Percentiles rank a stretch among this genome's conserved stretches.
These are phyloP conservation scores for Naegleria lovaniensis DNA, from an alignment of 208 protist genomes.

Conservation along the genomic window DNA sequence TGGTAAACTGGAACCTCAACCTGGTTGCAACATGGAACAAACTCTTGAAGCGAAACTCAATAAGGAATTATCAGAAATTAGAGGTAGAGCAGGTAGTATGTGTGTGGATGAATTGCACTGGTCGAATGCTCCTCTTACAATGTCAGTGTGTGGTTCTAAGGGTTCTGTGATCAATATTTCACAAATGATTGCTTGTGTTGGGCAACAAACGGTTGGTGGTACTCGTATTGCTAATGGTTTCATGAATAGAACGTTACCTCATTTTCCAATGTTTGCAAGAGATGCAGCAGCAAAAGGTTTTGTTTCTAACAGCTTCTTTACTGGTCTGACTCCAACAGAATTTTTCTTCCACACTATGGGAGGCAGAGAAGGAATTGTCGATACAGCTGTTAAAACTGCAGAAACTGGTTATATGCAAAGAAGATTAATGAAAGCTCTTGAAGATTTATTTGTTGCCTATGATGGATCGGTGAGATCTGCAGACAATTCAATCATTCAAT, in stretches of 20 bases:
- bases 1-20: conserved; percentile 77
- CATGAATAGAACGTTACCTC: conserved; percentile 91
- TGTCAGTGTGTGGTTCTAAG: conserved; percentile 94
- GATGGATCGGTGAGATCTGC: conserved; percentile 94
- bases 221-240: conserved; percentile 96
- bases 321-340: conserved; percentile 92
- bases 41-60: conserved; percentile 91
- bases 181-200: conserved; percentile 99
- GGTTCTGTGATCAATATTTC: conserved; percentile 98
- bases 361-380: conserved; percentile 93
- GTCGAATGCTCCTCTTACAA: conserved; percentile 96
- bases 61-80: conserved; percentile 87
- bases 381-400: conserved; percentile 99
- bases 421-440: conserved; percentile 96
- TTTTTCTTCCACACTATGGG: conserved; percentile 99
- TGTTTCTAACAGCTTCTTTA: conserved; percentile 96
- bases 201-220: conserved; percentile 96
- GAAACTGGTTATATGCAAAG: conserved; percentile 99
- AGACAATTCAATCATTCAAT: conserved; percentile 84
- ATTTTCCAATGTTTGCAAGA: conserved; percentile 84
- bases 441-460: conserved; percentile 96
- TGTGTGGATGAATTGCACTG: conserved; percentile 85
- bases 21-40: conserved; percentile 87
- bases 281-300: conserved; percentile 91
- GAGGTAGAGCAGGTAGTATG: conserved; percentile 89